Conservation (phyloP, 495 filamentous ascomycete genomes). For the Aspergillus heteromorphus region DNA sequence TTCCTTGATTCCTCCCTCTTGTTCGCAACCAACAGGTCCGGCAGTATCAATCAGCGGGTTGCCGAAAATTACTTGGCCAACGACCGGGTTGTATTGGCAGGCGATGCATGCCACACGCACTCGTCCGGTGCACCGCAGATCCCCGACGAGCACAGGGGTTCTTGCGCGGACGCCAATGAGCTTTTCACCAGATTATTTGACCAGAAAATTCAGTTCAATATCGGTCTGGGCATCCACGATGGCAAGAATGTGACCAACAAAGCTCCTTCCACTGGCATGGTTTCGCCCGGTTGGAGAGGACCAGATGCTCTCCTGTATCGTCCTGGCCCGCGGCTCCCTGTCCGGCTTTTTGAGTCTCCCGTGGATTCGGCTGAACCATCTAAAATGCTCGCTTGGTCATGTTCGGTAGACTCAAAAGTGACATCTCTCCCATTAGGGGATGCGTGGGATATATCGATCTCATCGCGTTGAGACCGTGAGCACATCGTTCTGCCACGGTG, state of each 20-base stretch:
- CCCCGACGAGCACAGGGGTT: not conserved
- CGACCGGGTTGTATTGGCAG: slow-evolving; percentile 43
- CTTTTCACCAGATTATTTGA: slow-evolving; percentile 9
- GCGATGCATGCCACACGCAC: slow-evolving; percentile 53
- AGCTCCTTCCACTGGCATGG: slow-evolving; percentile 2
- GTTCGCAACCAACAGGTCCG: not conserved
- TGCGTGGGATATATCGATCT: not conserved
- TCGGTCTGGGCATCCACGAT: slow-evolving; percentile 8
- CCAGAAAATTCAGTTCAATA: slow-evolving; percentile 6
- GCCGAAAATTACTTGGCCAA: slow-evolving; percentile 7
- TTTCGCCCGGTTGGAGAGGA: slow-evolving; percentile 5
- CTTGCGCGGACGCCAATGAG: slow-evolving; percentile 2
- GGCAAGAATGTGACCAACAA: slow-evolving; percentile 5
- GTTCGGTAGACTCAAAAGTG: no score
- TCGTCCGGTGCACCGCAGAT: slow-evolving; percentile 44
- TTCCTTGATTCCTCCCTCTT: not conserved
- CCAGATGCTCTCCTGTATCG: slow-evolving; percentile 7
- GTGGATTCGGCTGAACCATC: no score
- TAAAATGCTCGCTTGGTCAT: no score
- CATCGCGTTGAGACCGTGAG: not conserved
- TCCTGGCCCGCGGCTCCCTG: slow-evolving; percentile 3
- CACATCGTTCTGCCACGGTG: not conserved
- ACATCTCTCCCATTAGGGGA: no score
- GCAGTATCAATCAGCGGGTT: slow-evolving; percentile 3
- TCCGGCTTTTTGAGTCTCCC: not conserved